Evolutionary conservation across 2,329 filamentous ascomycete species (phyloP).

Genomic region (Xylaria sp.): DNA sequence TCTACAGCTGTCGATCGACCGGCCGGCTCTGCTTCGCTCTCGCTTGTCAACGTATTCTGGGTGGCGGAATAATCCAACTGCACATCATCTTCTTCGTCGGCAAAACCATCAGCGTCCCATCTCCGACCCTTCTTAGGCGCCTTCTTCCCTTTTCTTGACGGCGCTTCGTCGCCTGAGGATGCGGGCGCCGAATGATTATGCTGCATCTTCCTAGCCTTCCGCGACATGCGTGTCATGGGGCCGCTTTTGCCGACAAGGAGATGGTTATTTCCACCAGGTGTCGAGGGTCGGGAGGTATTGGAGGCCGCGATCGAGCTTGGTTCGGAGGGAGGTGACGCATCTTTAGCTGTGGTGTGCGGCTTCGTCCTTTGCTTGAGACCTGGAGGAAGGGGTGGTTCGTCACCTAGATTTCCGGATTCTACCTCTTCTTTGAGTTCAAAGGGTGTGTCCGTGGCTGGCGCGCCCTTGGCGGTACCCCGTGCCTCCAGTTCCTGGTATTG

Average conservation of each 20-base stretch:
- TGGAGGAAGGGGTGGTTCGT: slow-evolving; percentile 48
- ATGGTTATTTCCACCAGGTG: slow-evolving; percentile 68
- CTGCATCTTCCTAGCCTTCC: slow-evolving; percentile 73
- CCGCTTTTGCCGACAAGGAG: slow-evolving; percentile 75
- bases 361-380: slow-evolving; percentile 50
- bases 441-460: slow-evolving; percentile 37
- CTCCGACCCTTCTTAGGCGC: slow-evolving; percentile 82
- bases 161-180: slow-evolving; percentile 84
- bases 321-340: slow-evolving; percentile 62
- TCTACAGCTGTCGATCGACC: slow-evolving; percentile 68
- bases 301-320: slow-evolving; percentile 73
- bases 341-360: slow-evolving; percentile 42
- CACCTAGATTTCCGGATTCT: slow-evolving; percentile 44
- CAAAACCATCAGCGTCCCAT: slow-evolving; percentile 89
- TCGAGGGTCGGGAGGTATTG: slow-evolving; percentile 78
- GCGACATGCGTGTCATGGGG: slow-evolving; percentile 77
- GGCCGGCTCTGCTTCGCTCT: slow-evolving; percentile 56
- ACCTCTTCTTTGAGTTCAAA: slow-evolving; percentile 43
- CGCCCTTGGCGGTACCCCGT: slow-evolving; percentile 44
- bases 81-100: slow-evolving; percentile 79
- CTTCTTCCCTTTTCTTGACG: slow-evolving; percentile 65
- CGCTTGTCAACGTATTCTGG: slow-evolving; percentile 54
- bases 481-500: slow-evolving; percentile 83
- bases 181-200: slow-evolving; percentile 69
- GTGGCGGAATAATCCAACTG: slow-evolving; percentile 88